Evolutionary conservation across 2,329 filamentous ascomycete species (phyloP).

Genomic region (Penicillium hesseltinei): DNA sequence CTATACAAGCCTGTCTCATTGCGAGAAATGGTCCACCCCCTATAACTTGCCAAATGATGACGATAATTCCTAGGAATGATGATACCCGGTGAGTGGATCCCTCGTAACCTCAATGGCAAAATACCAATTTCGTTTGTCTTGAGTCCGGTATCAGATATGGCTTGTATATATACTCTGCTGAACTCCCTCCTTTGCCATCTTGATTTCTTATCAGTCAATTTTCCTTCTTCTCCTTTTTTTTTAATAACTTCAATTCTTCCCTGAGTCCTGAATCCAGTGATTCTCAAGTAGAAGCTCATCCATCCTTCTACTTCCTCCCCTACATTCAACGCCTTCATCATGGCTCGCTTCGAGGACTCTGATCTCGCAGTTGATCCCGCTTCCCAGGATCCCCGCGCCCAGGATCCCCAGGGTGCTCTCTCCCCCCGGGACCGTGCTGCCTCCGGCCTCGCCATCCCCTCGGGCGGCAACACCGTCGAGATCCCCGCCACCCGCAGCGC

Average conservation of each 20-base stretch:
- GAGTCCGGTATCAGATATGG: slow-evolving; percentile 15
- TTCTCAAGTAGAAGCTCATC: slow-evolving; percentile 12
- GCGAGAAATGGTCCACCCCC: slow-evolving; percentile 7
- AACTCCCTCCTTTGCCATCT: slow-evolving; percentile 5
- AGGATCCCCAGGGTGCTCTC: slow-evolving; percentile 17
- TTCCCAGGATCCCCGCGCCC: slow-evolving; percentile 16
- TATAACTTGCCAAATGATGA: slow-evolving; percentile 28
- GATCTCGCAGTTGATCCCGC: slow-evolving; percentile 49
- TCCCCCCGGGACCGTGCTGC: slow-evolving; percentile 31
- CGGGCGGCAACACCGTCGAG: slow-evolving; percentile 59
- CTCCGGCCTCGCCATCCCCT: slow-evolving; percentile 42
- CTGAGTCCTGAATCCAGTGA: slow-evolving; percentile 12
- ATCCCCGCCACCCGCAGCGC: slow-evolving; percentile 67
- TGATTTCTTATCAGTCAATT: slow-evolving; percentile 18
- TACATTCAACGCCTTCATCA: slow-evolving; percentile 38
- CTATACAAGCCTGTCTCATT: slow-evolving; percentile 10
- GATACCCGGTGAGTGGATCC: slow-evolving; percentile 32
- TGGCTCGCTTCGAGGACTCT: slow-evolving; percentile 61
- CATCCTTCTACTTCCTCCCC: slow-evolving; percentile 4
- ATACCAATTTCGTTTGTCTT: slow-evolving; percentile 15
- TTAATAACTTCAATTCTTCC: slow-evolving; percentile 5
- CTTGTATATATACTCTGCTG: slow-evolving; percentile 22
- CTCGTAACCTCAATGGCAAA: slow-evolving; percentile 15
- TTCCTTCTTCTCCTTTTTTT: slow-evolving; percentile 1
- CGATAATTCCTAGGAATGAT: slow-evolving; percentile 43